Evolutionary conservation across 2,329 filamentous ascomycete genomes (phyloP), one percentile per base, ranked within the genome.

Genomic region (Didymella glomerata): DNA sequence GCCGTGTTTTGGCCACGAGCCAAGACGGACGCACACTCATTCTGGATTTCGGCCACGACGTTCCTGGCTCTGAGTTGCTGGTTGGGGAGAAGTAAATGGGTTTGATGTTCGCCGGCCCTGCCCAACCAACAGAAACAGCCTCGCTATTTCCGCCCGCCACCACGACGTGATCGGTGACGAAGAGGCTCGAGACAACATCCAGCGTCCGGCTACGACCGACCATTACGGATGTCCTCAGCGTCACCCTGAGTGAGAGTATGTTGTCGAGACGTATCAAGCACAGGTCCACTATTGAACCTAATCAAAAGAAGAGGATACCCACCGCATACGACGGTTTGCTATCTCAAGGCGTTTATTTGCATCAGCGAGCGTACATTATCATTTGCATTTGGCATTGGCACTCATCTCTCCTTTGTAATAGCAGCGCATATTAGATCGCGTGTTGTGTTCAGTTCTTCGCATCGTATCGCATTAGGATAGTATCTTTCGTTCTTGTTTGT

Each of bases 1-100:
- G 94, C 59, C 88, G 95, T 62, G 95, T 99, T 63, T 91, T 99
- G 62, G 95, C 92, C 69, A 96, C 94, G 0, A 95, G 93, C 48
- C 95, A 99, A 78, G 93, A 97, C 71, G 91, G 93, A 32, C 90
- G 96, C 74, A 93, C 96, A 50, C 80, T 98, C 58, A 90, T 99
- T 60, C 89, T 98, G 84, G 95, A 99, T 79, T 99, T 98, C 80
- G 95, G 87, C 16, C 85, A 85, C 69, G 80, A 81, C 18, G 77
- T 86, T 54, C 76, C 83, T 60, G 84, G 83, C 28, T 80, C 84
- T 60, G 82, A 86, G 28, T 68, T 84, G 60, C 73, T 87, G 9
- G 65, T 68, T 34, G 66, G 67, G 40, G 45, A 47, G 7, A 52
- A 55, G 48, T 60, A 51, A 55, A 30, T 47, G 48, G 40, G 18